A percentile compares a stretch with the other conserved stretches of the same genome.
Conservation (phyloP, 805 yeast genomes). For the Teunomyces funiuensis region DNA sequence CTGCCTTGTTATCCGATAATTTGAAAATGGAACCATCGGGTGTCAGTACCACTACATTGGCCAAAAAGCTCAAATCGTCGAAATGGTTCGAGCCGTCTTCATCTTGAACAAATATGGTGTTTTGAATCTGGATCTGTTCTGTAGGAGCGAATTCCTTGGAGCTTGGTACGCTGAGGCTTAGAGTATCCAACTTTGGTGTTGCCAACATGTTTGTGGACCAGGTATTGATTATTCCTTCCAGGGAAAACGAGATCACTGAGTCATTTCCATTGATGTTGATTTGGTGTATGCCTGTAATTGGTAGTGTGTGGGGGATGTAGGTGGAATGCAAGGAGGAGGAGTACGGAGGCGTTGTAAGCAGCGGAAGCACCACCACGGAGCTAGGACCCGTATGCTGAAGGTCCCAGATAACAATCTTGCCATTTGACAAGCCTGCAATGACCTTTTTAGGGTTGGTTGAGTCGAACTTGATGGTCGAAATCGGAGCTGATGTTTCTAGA, state of each 20-base stretch:
- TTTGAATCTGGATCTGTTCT: constrained; percentile 9
- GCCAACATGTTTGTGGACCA: constrained; percentile 38
- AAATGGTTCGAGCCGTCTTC: constrained; percentile 1
- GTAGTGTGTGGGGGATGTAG: constrained; percentile 17
- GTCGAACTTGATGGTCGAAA: constrained; percentile 43
- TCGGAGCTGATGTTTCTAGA: constrained; percentile 40
- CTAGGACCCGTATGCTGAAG: constrained; percentile 14
- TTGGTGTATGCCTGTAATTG: constrained; percentile 25
- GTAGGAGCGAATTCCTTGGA: constrained; percentile 10
- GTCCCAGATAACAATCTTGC: constrained; percentile 55
- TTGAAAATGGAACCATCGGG: constrained; percentile 19
- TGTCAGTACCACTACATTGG: constrained; percentile 19
- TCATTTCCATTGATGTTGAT: constrained; percentile 20
- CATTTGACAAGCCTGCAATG: constrained; percentile 50
- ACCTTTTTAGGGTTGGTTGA: constrained; percentile 36
- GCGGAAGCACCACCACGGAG: constrained; percentile 20
- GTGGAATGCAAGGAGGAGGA: constrained; percentile 11
- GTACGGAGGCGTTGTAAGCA: constrained; percentile 21
- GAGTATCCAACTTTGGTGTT: constrained; percentile 23
- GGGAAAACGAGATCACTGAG: constrained; percentile 20
- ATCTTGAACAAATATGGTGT: constrained; percentile 6
- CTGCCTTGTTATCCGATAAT: constrained; percentile 16
- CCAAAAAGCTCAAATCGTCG: constrained; percentile 15
- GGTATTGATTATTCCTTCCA: constrained; percentile 28
- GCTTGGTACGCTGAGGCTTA: constrained; percentile 10